Conservation (phyloP, 1,139 yeast genomes). For the Kurtzmaniella natalensis region DNA sequence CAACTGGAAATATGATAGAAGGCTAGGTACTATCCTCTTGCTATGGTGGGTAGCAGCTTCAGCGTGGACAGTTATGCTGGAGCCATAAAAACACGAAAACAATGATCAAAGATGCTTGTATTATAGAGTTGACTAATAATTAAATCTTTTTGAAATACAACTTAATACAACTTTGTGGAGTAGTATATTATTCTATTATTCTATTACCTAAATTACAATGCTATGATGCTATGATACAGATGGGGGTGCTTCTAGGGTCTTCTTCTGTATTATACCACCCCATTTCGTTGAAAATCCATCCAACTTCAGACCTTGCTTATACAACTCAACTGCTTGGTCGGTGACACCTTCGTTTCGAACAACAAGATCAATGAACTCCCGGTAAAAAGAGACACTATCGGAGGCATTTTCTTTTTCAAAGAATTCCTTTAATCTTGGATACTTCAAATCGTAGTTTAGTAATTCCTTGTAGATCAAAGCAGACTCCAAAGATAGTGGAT, state of each 20-base stretch:
- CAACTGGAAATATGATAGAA: slow-evolving; percentile 32
- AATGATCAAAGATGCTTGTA: too few relatives aligned
- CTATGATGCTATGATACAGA: too few relatives aligned
- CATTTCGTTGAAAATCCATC: slow-evolving; percentile 1
- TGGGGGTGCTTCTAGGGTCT: too few relatives aligned
- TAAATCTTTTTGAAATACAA: too few relatives aligned
- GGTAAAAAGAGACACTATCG: neutral
- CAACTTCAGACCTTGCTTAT: neutral
- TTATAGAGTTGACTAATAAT: too few relatives aligned
- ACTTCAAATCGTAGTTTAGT: slow-evolving; percentile 11
- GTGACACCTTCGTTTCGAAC: neutral
- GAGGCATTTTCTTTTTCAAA: neutral
- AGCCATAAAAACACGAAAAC: too few relatives aligned
- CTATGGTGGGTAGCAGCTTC: slow-evolving; percentile 20
- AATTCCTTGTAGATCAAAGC: slow-evolving; percentile 18
- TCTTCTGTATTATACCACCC: slow-evolving; percentile 1
- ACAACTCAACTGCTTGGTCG: neutral
- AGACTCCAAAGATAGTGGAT: too few relatives aligned
- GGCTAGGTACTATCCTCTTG: slow-evolving; percentile 22
- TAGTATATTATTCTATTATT: too few relatives aligned
- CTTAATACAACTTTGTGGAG: too few relatives aligned
- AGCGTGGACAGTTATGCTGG: neutral
- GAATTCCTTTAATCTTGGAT: neutral
- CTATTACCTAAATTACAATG: too few relatives aligned
- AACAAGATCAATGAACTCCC: neutral